These are phyloP conservation scores for Erythrobasidium yunnanense DNA, from an alignment of 768 basidiomycete species.

Conservation along the genomic window DNA sequence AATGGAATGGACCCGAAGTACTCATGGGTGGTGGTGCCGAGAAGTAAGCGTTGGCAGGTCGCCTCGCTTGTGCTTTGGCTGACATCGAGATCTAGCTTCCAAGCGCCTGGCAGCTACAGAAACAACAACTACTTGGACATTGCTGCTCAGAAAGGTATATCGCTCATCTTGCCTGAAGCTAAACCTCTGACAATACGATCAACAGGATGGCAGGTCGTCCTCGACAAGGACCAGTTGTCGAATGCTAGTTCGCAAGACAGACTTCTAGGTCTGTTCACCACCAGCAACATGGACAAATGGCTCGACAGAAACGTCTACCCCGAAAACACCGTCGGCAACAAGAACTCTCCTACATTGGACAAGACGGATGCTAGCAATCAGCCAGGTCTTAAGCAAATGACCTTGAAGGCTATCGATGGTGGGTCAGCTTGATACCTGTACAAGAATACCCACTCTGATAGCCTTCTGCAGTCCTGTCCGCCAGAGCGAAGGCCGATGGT, in stretches of 20 bases:
- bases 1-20: constrained; percentile 39
- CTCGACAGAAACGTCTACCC: constrained; percentile 43
- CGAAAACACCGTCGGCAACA: constrained; percentile 31
- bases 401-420: constrained; percentile 31
- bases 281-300: constrained; percentile 34
- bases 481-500: constrained; percentile 37
- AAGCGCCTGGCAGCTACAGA: constrained; percentile 33
- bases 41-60: too few relatives aligned
- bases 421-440: too few relatives aligned
- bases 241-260: constrained; percentile 35
- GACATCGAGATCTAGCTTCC: too few relatives aligned
- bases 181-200: too few relatives aligned
- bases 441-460: too few relatives aligned
- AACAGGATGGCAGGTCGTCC: constrained; percentile 41
- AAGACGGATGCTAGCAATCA: constrained; percentile 35
- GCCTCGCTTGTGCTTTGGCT: too few relatives aligned
- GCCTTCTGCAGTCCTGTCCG: constrained; percentile 37
- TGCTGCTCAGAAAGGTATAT: constrained; percentile 32
- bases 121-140: constrained; percentile 36
- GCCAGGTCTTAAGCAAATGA: constrained; percentile 45
- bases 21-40: constrained; percentile 43
- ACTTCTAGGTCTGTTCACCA: constrained; percentile 41
- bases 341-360: constrained; percentile 9
- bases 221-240: constrained; percentile 39
- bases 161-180: too few relatives aligned